Conservation (phyloP, 345 rosid species). For the Eucalyptus marginata region DNA sequence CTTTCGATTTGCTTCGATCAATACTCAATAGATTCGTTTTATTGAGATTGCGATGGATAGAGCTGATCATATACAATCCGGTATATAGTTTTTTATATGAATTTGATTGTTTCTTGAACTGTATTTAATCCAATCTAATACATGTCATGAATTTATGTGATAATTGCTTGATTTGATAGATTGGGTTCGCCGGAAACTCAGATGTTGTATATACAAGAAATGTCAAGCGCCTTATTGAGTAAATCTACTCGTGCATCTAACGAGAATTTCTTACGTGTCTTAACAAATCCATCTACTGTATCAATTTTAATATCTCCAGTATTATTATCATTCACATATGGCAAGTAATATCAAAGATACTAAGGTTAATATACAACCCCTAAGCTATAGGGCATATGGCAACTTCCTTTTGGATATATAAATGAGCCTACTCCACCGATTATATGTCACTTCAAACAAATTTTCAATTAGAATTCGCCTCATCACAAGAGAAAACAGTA, state of each 20-base stretch:
- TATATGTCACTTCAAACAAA: background rate
- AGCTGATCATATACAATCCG: background rate
- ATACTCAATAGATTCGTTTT: background rate
- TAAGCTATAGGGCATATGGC: background rate
- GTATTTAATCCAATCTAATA: background rate
- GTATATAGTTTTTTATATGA: background rate
- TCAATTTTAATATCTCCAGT: background rate
- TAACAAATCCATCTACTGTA: background rate
- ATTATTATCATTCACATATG: background rate
- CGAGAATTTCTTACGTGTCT: too few relatives aligned
- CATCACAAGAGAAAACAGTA: background rate
- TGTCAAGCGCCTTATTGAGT: accelerated
- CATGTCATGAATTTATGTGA: background rate
- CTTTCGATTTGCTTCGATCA: background rate
- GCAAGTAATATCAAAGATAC: background rate
- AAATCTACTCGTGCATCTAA: background rate
- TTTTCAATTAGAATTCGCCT: background rate
- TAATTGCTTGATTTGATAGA: background rate
- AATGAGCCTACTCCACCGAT: background rate
- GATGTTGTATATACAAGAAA: background rate
- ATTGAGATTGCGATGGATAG: background rate
- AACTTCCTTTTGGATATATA: background rate
- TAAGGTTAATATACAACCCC: background rate
- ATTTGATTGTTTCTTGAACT: background rate
- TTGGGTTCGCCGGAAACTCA: accelerated